phyloP scores from a whole-genome alignment of 2,329 filamentous ascomycete genomes.

The Fusarium foetens region DNA sequence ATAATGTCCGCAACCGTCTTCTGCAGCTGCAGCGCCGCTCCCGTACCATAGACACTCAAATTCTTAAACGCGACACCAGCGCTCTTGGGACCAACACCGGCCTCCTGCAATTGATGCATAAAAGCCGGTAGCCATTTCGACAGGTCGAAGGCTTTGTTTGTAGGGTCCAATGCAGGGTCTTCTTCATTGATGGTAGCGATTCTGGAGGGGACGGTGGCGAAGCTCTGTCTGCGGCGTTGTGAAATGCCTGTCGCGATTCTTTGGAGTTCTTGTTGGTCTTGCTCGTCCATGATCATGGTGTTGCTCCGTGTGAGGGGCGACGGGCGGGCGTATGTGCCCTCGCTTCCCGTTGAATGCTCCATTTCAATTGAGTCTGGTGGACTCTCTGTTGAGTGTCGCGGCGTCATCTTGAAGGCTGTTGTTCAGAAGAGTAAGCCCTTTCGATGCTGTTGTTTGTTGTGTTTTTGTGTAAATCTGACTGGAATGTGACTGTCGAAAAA shows the following conservation, averaged over 20 bases:
- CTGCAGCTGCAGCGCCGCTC: conserved; percentile 51
- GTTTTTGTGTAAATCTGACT: neutral
- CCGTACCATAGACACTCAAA: conserved; percentile 53
- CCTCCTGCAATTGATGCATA: conserved; percentile 3
- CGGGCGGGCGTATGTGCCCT: neutral
- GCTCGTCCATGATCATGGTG: conserved; percentile 19
- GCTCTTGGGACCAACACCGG: conserved; percentile 3
- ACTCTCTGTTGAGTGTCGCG: conserved; percentile 1
- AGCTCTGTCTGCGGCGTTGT: conserved; percentile 4
- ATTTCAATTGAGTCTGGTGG: neutral
- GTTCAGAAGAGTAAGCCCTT: fast-evolving
- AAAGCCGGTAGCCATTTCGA: conserved; percentile 24
- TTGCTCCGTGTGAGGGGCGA: neutral
- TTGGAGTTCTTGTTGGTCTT: conserved; percentile 14
- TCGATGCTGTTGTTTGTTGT: neutral
- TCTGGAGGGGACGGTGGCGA: neutral
- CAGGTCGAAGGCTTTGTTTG: conserved; percentile 19
- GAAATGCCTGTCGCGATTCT: conserved; percentile 25
- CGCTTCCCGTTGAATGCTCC: neutral
- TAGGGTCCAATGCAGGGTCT: conserved; percentile 7
- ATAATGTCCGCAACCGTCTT: conserved; percentile 51
- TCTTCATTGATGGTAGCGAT: neutral
- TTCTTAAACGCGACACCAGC: conserved; percentile 55
- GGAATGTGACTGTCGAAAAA: neutral
- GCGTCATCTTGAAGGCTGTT: neutral